Conservation (phyloP, 805 yeast genomes). For the Candida railenensis region DNA sequence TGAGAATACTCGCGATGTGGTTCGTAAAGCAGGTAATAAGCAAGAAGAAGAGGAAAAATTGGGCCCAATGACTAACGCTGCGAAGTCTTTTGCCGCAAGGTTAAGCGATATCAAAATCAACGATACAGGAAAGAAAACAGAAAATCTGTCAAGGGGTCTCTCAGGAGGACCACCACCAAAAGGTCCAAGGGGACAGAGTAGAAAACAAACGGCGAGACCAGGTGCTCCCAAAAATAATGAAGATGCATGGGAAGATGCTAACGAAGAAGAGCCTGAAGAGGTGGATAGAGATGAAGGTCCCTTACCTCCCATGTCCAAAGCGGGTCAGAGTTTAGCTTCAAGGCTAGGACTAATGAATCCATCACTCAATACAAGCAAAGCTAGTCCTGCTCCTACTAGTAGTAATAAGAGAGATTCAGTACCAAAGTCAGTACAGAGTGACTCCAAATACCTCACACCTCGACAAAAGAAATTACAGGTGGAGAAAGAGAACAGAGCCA, state of each 20-base stretch:
- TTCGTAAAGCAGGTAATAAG: background rate
- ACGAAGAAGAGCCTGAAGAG: conserved; percentile 1
- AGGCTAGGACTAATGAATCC: conserved; percentile 14
- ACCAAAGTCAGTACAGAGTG: background rate
- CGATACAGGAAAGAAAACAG: background rate
- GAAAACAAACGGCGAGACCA: background rate
- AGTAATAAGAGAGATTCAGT: conserved; percentile 1
- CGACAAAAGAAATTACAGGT: conserved; percentile 4
- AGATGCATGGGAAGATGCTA: background rate
- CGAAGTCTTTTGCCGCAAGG: conserved; percentile 1
- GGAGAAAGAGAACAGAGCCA: conserved; percentile 7
- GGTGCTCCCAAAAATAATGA: background rate
- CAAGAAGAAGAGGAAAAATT: background rate
- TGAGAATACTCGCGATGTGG: background rate
- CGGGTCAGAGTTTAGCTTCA: conserved; percentile 32
- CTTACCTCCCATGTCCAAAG: conserved; percentile 27
- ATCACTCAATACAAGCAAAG: background rate
- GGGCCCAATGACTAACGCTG: conserved; percentile 1
- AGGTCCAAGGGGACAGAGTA: background rate
- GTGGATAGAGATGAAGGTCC: conserved; percentile 11
- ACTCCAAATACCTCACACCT: conserved; percentile 2
- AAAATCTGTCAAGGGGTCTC: no score
- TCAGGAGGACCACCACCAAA: no score
- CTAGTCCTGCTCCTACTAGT: background rate
- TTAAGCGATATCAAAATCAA: background rate